Conservation (phyloP, 2,329 filamentous ascomycete genomes). For the Exserohilum turcica region DNA sequence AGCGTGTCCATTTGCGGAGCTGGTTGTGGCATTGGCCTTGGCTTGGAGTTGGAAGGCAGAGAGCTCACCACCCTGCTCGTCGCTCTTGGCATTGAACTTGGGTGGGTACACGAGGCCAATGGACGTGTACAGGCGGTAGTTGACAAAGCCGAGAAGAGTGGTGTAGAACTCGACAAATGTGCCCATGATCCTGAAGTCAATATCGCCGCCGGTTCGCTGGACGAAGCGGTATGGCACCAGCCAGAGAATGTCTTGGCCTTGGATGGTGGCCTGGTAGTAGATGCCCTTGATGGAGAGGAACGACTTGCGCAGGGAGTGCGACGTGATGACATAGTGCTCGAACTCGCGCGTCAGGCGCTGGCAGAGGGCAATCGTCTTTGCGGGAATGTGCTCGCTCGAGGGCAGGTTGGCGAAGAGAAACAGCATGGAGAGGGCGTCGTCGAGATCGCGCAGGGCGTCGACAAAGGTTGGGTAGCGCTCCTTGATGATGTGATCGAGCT, state of each 20-base stretch:
- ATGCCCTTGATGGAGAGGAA: conserved; percentile 99
- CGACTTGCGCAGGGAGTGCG: conserved; percentile 89
- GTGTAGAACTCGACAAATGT: conserved; percentile 99
- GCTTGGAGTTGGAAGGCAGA: conserved; percentile 90
- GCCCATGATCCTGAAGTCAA: conserved; percentile 99
- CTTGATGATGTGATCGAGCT: conserved; percentile 94
- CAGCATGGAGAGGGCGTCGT: conserved; percentile 95
- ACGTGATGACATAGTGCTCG: conserved; percentile 94
- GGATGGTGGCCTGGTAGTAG: conserved; percentile 97
- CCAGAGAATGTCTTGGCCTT: conserved; percentile 97
- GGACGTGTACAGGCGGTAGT: conserved; percentile 91
- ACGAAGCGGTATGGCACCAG: conserved; percentile 98
- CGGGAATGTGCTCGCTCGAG: conserved; percentile 83
- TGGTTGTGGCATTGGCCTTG: conserved; percentile 57
- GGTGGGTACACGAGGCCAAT: conserved; percentile 93
- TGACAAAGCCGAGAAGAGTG: conserved; percentile 91
- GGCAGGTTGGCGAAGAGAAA: conserved; percentile 98
- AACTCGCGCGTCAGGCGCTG: conserved; percentile 94
- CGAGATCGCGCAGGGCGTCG: conserved; percentile 90
- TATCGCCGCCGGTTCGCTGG: conserved; percentile 87
- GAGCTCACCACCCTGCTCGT: conserved; percentile 87
- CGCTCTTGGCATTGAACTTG: conserved; percentile 85
- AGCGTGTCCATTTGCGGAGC: conserved; percentile 32
- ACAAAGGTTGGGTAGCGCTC: conserved; percentile 98
- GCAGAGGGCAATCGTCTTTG: conserved; percentile 94